These are phyloP conservation scores for Niebla homalea DNA, from an alignment of 495 filamentous ascomycete genomes.

Conservation along the genomic window DNA sequence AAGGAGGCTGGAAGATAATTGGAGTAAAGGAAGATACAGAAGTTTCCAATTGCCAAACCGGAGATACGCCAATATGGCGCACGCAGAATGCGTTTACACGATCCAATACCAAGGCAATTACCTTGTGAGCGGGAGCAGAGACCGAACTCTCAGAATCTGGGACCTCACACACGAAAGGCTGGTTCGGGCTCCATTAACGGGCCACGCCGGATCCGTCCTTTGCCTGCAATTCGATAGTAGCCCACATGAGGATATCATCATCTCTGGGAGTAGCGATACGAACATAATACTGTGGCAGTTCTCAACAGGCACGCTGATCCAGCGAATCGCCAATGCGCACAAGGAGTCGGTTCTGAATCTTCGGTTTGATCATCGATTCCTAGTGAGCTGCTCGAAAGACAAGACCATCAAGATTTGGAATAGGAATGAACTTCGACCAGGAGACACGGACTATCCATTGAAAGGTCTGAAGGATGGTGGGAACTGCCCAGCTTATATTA, in stretches of 20 bases:
- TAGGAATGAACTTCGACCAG: slow-evolving; percentile 52
- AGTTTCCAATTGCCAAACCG: slow-evolving; percentile 89
- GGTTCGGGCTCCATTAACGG: slow-evolving; percentile 51
- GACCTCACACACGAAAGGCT: slow-evolving; percentile 70
- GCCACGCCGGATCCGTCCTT: slow-evolving; percentile 76
- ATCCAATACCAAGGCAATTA: slow-evolving; percentile 76
- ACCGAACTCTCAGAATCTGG: slow-evolving; percentile 83
- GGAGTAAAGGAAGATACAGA: slow-evolving; percentile 64
- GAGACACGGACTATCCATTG: slow-evolving; percentile 53
- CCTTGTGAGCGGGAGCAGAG: slow-evolving; percentile 86
- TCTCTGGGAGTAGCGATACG: slow-evolving; percentile 86
- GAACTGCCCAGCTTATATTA: slow-evolving; percentile 40
- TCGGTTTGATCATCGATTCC: slow-evolving; percentile 75
- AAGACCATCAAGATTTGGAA: slow-evolving; percentile 94
- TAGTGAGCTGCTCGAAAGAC: slow-evolving; percentile 96
- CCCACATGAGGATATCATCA: slow-evolving; percentile 76
- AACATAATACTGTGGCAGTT: slow-evolving; percentile 87
- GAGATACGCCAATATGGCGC: slow-evolving; percentile 65
- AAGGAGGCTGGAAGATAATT: slow-evolving; percentile 75
- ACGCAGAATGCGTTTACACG: slow-evolving; percentile 87
- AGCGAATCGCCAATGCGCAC: slow-evolving; percentile 63
- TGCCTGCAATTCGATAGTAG: slow-evolving; percentile 96
- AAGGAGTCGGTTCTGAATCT: slow-evolving; percentile 89
- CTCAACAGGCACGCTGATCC: slow-evolving; percentile 70
- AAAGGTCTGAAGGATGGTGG: slow-evolving; percentile 27